Percentiles rank a stretch among this genome's conserved stretches.
Conservation (phyloP, 768 basidiomycete genomes). For the Pleurotus eryngii region DNA sequence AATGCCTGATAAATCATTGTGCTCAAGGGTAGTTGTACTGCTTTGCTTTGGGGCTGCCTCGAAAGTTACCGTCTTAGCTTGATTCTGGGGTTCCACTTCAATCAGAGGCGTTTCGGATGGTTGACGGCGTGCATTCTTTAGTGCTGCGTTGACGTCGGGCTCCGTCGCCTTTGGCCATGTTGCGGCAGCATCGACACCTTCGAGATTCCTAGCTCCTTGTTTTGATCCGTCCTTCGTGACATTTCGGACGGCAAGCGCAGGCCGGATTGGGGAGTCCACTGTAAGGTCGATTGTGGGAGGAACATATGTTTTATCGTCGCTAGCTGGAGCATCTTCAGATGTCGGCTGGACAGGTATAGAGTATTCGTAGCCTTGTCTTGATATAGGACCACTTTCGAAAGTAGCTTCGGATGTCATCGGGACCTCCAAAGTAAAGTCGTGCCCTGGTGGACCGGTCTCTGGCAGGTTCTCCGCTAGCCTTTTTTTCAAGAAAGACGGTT, state of each 20-base stretch:
- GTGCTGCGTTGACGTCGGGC: no score
- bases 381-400: neutral
- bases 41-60: neutral
- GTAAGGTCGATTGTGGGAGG: conserved; percentile 44
- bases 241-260: neutral
- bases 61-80: neutral
- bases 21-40: neutral
- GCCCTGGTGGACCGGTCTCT: neutral
- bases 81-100: no score
- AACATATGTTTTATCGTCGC: conserved; percentile 9
- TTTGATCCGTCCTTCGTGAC: neutral
- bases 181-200: no score
- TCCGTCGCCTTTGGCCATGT: no score
- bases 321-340: neutral
- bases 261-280: conserved; percentile 18
- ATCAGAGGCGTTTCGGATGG: no score
- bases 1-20: neutral
- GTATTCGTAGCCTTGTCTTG: conserved; percentile 1
- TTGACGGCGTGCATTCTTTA: no score
- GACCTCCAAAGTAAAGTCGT: neutral
- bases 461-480: neutral
- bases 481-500: conserved; percentile 15
- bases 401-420: neutral
- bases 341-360: neutral
- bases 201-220: neutral